Base-by-base conservation (phyloP, 495 filamentous ascomycete genomes). In the Lasiosphaeriaceae sp. region DNA sequence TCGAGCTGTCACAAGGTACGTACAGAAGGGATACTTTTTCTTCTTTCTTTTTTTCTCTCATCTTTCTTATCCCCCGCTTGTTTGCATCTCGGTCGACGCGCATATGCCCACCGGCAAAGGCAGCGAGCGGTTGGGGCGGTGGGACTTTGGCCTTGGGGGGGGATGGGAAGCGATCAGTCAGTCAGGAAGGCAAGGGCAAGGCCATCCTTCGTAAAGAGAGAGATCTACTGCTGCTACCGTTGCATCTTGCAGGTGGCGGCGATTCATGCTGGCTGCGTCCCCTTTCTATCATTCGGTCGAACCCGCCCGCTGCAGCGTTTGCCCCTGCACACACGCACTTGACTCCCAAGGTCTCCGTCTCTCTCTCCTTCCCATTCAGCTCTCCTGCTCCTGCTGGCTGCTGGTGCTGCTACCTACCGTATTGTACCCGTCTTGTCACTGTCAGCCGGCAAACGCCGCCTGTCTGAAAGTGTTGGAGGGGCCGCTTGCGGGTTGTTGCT, bases 381-480 rank as follows among this genome's bases (percentile, higher is more conserved):
- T 29, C 35, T 52, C 45, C 17, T 29, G 39, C n/a, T 43, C 34
- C 34, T 37, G 34, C 34, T 37, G 34, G 39, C 39, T 37, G 41
- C 35, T 37, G n/a, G 19, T 49, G 24, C 35, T 54, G 17, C 31
- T 54, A 0, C 19, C 17, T 45, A 11, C n/a, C 22, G 2, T 35
- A 9, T 16, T 11, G 6, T 31, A 12, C 39, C n/a, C 39, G 16
- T 43, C 39, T 9, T 20, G 37, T 47, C 49, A n/a, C 49, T 20
- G 52, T 47, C 59, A 51, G 59, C 52, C 60, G 44, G 43, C 56
- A 44, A 29, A 51, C 43, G 52, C 31, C 19, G 23, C 43, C 26
- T 52, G 41, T n/a, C 52, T 31, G 51, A 47, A 22, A 23, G 26
- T 9, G 26, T 31, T 31, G 19, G n/a, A n/a, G n/a, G n/a, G 20